Evolutionary conservation across 495 filamentous ascomycete genomes (phyloP), one percentile per base, ranked within the genome.

Genomic region (Thermothielavioides terrestris): DNA sequence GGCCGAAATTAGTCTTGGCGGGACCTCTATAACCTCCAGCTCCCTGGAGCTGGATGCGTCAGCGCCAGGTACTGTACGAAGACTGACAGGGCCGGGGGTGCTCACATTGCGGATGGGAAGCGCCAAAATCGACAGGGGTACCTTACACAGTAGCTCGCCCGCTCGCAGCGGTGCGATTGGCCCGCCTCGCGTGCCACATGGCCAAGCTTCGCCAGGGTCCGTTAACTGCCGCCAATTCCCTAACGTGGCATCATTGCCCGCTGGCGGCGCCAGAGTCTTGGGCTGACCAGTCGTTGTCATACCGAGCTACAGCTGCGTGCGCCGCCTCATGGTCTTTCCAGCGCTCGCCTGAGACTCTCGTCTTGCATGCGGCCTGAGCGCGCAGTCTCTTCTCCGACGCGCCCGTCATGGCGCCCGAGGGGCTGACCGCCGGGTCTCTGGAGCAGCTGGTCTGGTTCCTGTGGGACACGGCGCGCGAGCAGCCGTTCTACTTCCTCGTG

Each of bases 401-500:
- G 1, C 22, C 38, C n/a, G 59, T 59, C 49, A 44, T 42, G 42
- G 35, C 42, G 21, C 17, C 23, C 28, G 38, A 47, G 35, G 35
- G 53, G 0, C 17, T 57, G n/a, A n/a, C n/a, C 15, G 6, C 58
- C 37, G 43, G 39, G 14, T 34, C 56, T 15, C 46, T 57, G 22
- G 53, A 48, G 35, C 57, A 57, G 45, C 48, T 68, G 46, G 48
- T 61, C 53, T 55, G 51, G 59, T 48, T 60, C 23, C 50, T 68
- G 21, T 52, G 49, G 36, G 49, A 45, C 14, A 54, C 50, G 12
- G 40, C 66, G 22, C 54, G 34, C 34, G 58, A 64, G 14, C 60
- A 57, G 25, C 61, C 70, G n/a, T 48, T 59, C 25, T 53, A 61
- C 45, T 54, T 62, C 0, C 39, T 70, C 15, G 44, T 72, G 8